Evolutionary conservation across 768 basidiomycete species (phyloP).

Genomic region (Pleurotus salmoneostramineus): DNA sequence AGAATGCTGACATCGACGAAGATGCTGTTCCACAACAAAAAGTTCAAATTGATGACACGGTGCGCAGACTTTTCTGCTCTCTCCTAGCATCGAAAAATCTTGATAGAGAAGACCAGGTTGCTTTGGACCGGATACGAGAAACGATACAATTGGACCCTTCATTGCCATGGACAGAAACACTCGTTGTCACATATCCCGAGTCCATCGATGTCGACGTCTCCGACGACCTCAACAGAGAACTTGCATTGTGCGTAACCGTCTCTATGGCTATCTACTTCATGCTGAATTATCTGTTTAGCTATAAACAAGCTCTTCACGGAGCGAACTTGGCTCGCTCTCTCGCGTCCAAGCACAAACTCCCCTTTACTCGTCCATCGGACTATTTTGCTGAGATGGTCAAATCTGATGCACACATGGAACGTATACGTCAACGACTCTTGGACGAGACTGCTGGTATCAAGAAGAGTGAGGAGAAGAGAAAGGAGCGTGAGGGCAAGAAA

Average conservation of each 20-base stretch:
- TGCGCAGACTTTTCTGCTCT: slow-evolving; percentile 26
- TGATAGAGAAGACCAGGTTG: slow-evolving; percentile 41
- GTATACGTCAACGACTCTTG: slow-evolving; percentile 84
- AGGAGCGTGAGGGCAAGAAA: slow-evolving; percentile 94
- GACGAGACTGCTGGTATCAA: slow-evolving; percentile 89
- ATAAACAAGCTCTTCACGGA: slow-evolving; percentile 89
- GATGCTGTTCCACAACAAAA: slow-evolving; percentile 83
- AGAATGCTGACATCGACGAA: slow-evolving; percentile 57
- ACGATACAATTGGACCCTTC: slow-evolving; percentile 70
- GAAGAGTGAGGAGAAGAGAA: slow-evolving; percentile 86
- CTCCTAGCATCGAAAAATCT: neutral
- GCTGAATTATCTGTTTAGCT: slow-evolving; percentile 44
- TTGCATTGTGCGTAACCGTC: slow-evolving; percentile 75
- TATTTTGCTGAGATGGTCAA: slow-evolving; percentile 99
- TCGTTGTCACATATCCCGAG: slow-evolving; percentile 68
- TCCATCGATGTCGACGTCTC: slow-evolving; percentile 73
- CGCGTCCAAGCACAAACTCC: slow-evolving; percentile 74
- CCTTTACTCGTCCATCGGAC: slow-evolving; percentile 89
- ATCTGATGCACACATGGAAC: slow-evolving; percentile 95
- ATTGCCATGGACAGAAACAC: slow-evolving; percentile 82
- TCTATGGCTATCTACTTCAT: neutral
- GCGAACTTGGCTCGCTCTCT: slow-evolving; percentile 73
- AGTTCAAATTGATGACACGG: slow-evolving; percentile 79
- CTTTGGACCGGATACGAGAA: slow-evolving; percentile 78
- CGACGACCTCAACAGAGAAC: slow-evolving; percentile 91